These are phyloP conservation scores for Blepharisma stoltei DNA, from an alignment of 73 alveolate species.

Conservation along the genomic window DNA sequence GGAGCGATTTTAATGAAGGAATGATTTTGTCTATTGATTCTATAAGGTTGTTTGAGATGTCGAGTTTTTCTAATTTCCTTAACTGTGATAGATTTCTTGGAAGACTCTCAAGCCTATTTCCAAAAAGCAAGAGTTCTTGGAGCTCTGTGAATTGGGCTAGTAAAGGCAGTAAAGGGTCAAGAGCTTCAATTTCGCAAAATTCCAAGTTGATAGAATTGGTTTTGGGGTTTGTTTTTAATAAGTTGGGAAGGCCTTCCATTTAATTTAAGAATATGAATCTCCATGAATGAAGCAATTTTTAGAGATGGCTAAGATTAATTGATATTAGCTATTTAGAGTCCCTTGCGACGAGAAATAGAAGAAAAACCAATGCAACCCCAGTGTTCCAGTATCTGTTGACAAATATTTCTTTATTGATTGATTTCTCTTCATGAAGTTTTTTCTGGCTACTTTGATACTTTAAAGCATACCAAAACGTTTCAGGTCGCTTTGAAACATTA, in stretches of 20 bases:
- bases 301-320: too few relatives aligned
- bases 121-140: constrained; percentile 28
- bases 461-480: too few relatives aligned
- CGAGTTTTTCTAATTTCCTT: constrained; percentile 1
- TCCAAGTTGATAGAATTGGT: constrained; percentile 19
- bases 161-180: constrained; percentile 8
- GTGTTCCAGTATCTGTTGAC: too few relatives aligned
- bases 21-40: not conserved
- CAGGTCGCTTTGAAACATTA: too few relatives aligned
- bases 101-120: constrained; percentile 18
- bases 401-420: too few relatives aligned
- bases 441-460: too few relatives aligned
- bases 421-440: too few relatives aligned
- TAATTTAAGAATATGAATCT: not conserved
- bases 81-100: constrained; percentile 27
- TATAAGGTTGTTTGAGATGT: constrained; percentile 25
- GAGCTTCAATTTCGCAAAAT: constrained; percentile 14
- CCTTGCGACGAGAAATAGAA: too few relatives aligned
- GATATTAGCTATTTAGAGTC: too few relatives aligned
- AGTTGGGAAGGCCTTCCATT: constrained; percentile 11
- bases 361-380: too few relatives aligned
- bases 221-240: constrained; percentile 9
- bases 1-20: constrained; percentile 3
- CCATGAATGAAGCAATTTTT: not conserved
- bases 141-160: constrained; percentile 26